Evolutionary conservation across 176 grass and related monocot genomes (phyloP), one percentile per base, ranked within the genome.

Genomic region (Metroxylon sagu): DNA sequence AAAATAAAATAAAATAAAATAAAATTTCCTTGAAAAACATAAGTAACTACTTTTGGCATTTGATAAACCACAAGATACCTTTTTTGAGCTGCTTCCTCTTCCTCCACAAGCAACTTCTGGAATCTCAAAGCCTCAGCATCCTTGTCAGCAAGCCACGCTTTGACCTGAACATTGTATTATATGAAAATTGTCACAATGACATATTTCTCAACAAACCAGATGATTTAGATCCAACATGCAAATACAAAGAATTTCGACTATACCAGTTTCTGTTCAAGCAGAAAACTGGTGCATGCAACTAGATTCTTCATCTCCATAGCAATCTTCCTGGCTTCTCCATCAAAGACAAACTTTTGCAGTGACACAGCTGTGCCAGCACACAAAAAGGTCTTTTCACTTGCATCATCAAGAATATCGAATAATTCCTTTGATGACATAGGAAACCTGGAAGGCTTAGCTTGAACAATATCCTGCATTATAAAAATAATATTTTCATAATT

Each of bases 21-120:
- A 43, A 12, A 1, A 43, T 43, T 23, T 23, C 21, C 21, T 23
- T 23, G 8, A 43, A 43, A 12, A 43, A 43, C 35, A 43, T 43
- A 10, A 35, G 31, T 43, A 43, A 43, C 35, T 43, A 23, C 21
- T 10, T 43, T 43, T 14, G 35, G 35, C 35, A 43, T 43, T 43
- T 12, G 35, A 2, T 43, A 43, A 7, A 12, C 35, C 10, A 4
- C n/a, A 25, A 66, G 48, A 14, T 82, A 75, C 92, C 80, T 97
- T 91, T 90, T 97, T 62, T 97, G 87, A 85, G 81, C 78, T 73
- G 81, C 87, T 70, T 97, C 92, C 74, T 97, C 92, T 83, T 97
- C 92, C 58, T 83, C 92, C 48, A 91, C 81, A 48, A 97, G 92
- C 60, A 97, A 78, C 49, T 88, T 85, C 54, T 97, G 87, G 56